phyloP scores from a whole-genome alignment of 768 basidiomycete species.

The Amanita exitialis region DNA sequence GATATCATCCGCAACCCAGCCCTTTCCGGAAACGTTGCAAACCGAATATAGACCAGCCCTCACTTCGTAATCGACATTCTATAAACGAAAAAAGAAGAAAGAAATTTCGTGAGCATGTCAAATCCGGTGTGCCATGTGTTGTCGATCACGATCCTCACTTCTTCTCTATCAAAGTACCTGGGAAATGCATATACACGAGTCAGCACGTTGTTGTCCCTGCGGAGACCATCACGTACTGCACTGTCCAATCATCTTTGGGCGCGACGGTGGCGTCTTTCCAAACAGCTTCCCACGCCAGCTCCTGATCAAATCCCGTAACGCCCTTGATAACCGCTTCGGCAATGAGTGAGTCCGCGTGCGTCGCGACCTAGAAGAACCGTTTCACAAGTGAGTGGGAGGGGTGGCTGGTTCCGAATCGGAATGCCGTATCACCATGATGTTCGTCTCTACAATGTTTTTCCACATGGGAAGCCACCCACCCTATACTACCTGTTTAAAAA shows the following conservation, averaged over 20 bases:
- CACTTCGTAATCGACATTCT: constrained; percentile 74
- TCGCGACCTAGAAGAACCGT: constrained; percentile 42
- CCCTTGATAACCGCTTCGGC: constrained; percentile 66
- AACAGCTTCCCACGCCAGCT: constrained; percentile 64
- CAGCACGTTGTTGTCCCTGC: not conserved
- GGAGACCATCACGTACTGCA: constrained; percentile 2
- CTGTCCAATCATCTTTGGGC: constrained; percentile 44
- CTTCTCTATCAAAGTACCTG: constrained; percentile 65
- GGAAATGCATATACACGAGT: constrained; percentile 3
- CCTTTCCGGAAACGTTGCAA: constrained; percentile 42
- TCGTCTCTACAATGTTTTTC: constrained; percentile 84
- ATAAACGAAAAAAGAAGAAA: not conserved
- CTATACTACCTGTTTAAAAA: constrained; percentile 16
- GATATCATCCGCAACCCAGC: constrained; percentile 72
- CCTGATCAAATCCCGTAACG: constrained; percentile 49
- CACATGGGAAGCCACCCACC: constrained; percentile 87
- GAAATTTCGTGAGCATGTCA: not conserved
- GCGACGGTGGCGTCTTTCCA: constrained; percentile 63
- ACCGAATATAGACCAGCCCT: constrained; percentile 66
- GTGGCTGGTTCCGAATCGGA: not conserved
- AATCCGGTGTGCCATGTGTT: too few species aligned
- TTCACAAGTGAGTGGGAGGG: not conserved
- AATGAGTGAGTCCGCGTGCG: constrained; percentile 71
- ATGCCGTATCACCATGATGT: constrained; percentile 54
- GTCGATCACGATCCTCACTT: constrained; percentile 28